Evolutionary conservation across 1,284 basidiomycete genomes (phyloP).

Genomic region (Ustilago crameri): DNA sequence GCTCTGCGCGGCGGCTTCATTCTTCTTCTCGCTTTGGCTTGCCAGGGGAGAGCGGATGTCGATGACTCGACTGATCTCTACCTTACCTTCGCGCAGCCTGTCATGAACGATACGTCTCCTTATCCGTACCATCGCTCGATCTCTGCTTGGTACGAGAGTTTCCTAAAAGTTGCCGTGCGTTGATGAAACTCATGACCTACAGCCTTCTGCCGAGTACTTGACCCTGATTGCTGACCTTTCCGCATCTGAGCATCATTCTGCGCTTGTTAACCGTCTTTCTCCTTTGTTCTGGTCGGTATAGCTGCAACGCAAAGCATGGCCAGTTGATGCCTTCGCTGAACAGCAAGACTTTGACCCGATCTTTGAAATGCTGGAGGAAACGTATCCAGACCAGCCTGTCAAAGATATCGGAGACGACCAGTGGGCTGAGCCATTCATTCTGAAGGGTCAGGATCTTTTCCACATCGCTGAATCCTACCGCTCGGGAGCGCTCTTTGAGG

Average conservation of each 20-base stretch:
- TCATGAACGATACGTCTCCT: slow-evolving; percentile 25
- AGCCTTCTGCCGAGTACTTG: too few species aligned
- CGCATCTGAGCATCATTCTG: too few species aligned
- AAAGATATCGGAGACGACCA: slow-evolving; percentile 28
- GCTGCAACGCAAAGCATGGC: slow-evolving; percentile 38
- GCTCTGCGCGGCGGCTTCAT: slow-evolving; percentile 1
- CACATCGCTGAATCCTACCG: slow-evolving; percentile 10
- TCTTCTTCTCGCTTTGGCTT: neutral
- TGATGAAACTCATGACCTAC: too few species aligned
- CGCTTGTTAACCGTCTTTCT: neutral
- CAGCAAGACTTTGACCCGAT: slow-evolving; percentile 34
- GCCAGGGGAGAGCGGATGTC: neutral
- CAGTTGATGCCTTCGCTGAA: slow-evolving; percentile 30
- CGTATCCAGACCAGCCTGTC: slow-evolving; percentile 18
- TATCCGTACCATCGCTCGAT: slow-evolving; percentile 36
- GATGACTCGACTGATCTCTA: slow-evolving; percentile 30
- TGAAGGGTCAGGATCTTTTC: slow-evolving; percentile 20
- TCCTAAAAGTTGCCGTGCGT: slow-evolving; percentile 34
- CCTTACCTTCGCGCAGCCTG: slow-evolving; percentile 18
- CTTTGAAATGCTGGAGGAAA: slow-evolving; percentile 16
- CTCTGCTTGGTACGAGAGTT: slow-evolving; percentile 31
- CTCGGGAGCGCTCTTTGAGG: neutral
- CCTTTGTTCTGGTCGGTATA: neutral
- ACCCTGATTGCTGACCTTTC: too few species aligned
- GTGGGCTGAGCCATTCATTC: slow-evolving; percentile 37